Percentiles rank a stretch among this genome's conserved stretches.
phyloP scores from a whole-genome alignment of 345 rosid species.

The Lepidium sativum region DNA sequence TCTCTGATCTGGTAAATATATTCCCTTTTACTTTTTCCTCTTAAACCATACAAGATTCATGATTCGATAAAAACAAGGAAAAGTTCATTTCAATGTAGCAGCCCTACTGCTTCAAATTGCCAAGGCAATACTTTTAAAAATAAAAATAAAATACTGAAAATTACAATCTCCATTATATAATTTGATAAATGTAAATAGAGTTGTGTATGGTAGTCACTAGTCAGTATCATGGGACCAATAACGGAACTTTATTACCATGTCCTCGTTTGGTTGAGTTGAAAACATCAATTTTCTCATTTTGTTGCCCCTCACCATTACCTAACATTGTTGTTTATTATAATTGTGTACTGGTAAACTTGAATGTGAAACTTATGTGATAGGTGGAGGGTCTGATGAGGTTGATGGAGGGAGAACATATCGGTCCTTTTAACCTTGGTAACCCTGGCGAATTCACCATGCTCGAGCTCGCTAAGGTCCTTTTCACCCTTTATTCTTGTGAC shows the following conservation, averaged over 20 bases:
- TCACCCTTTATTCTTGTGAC: background rate
- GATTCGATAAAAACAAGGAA: background rate
- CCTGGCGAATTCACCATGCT: slow-evolving; percentile 99
- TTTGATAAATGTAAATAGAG: no score
- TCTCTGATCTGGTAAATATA: slow-evolving; percentile 78
- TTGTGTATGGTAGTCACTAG: background rate
- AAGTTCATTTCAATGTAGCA: background rate
- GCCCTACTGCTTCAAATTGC: background rate
- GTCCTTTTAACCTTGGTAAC: slow-evolving; percentile 95
- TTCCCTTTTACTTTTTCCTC: background rate
- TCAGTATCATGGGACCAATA: background rate
- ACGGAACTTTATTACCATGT: background rate
- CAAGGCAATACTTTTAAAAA: background rate
- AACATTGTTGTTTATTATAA: background rate
- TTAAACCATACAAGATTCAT: background rate
- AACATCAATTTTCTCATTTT: no score
- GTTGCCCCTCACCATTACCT: background rate
- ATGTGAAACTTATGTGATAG: slow-evolving; percentile 26
- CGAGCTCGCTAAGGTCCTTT: slow-evolving; percentile 81
- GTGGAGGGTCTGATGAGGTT: slow-evolving; percentile 97
- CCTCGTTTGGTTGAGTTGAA: no score
- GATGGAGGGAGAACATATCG: slow-evolving; percentile 98
- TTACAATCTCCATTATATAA: no score
- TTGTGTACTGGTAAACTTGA: background rate
- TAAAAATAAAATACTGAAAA: no score